A percentile compares a stretch with the other conserved stretches of the same genome.
These are phyloP conservation scores for Venturia oleaginea DNA, from an alignment of 2,329 filamentous ascomycete genomes.

Conservation along the genomic window DNA sequence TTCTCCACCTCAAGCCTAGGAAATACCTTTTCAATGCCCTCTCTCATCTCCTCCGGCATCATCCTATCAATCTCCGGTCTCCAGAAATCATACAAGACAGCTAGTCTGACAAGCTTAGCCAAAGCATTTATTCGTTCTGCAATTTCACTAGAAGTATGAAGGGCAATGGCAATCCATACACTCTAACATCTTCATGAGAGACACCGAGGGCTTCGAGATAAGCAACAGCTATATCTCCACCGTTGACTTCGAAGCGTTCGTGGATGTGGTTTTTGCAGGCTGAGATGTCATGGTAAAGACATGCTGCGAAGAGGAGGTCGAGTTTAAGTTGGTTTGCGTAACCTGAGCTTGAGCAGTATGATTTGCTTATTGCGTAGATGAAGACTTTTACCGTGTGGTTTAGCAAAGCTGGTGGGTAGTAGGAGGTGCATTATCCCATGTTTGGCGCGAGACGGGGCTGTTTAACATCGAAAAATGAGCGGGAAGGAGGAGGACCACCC, in stretches of 20 bases:
- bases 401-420: neutral
- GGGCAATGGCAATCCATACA: slow-evolving; percentile 38
- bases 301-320: slow-evolving; percentile 11
- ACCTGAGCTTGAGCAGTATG: neutral
- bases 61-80: slow-evolving; percentile 16
- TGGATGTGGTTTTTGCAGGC: slow-evolving; percentile 17
- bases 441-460: neutral
- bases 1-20: slow-evolving; percentile 34
- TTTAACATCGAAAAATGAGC: too few relatives aligned
- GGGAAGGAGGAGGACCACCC: too few relatives aligned
- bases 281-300: slow-evolving; percentile 10
- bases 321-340: neutral
- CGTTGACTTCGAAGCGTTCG: slow-evolving; percentile 37
- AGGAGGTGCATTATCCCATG: neutral
- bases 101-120: slow-evolving; percentile 28
- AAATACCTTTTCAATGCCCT: slow-evolving; percentile 16
- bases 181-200: slow-evolving; percentile 22
- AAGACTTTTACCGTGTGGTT: slow-evolving; percentile 7
- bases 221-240: slow-evolving; percentile 32
- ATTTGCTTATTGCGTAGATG: neutral
- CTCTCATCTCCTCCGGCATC: slow-evolving; percentile 18
- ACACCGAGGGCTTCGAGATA: slow-evolving; percentile 23
- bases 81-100: slow-evolving; percentile 33
- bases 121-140: slow-evolving; percentile 35
- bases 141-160: slow-evolving; percentile 36